phyloP scores from a whole-genome alignment of 2,329 filamentous ascomycete species.

The Fusarium annulatum region DNA sequence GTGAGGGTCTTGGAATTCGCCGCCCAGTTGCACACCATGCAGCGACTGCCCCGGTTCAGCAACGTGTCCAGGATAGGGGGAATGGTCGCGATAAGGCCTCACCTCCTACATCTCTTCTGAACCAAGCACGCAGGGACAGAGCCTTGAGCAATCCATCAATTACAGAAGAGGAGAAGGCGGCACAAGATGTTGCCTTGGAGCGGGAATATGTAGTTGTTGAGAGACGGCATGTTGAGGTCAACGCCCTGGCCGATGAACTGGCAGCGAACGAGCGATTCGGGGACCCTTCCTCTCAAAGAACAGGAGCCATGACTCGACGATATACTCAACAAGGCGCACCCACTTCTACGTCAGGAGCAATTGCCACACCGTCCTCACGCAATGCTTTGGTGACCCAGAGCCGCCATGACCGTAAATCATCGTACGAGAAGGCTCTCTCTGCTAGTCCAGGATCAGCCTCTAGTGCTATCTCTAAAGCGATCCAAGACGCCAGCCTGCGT shows the following conservation, averaged over 20 bases:
- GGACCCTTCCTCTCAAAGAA: constrained; percentile 63
- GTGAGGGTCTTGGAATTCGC: constrained; percentile 64
- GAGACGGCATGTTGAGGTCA: constrained; percentile 94
- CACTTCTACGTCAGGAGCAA: constrained; percentile 75
- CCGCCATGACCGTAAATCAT: constrained; percentile 79
- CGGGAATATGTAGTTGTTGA: constrained; percentile 96
- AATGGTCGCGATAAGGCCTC: constrained; percentile 41
- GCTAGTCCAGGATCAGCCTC: constrained; percentile 78
- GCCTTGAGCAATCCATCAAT: constrained; percentile 45
- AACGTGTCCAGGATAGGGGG: constrained; percentile 44
- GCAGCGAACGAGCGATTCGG: constrained; percentile 79
- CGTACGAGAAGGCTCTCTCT: constrained; percentile 81
- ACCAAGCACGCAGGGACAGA: constrained; percentile 47
- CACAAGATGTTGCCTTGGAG: constrained; percentile 89
- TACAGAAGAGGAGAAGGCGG: constrained; percentile 76
- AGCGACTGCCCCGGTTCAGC: constrained; percentile 60
- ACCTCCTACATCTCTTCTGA: constrained; percentile 49
- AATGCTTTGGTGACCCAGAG: constrained; percentile 80
- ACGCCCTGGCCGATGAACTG: constrained; percentile 95
- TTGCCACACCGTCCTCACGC: constrained; percentile 73
- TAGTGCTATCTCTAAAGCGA: constrained; percentile 92
- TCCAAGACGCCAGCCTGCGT: constrained; percentile 88
- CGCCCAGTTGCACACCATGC: constrained; percentile 60
- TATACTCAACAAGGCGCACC: constrained; percentile 82
- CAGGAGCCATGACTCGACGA: constrained; percentile 75